phyloP scores from a whole-genome alignment of 768 basidiomycete genomes.

The Lactarius psammicola region DNA sequence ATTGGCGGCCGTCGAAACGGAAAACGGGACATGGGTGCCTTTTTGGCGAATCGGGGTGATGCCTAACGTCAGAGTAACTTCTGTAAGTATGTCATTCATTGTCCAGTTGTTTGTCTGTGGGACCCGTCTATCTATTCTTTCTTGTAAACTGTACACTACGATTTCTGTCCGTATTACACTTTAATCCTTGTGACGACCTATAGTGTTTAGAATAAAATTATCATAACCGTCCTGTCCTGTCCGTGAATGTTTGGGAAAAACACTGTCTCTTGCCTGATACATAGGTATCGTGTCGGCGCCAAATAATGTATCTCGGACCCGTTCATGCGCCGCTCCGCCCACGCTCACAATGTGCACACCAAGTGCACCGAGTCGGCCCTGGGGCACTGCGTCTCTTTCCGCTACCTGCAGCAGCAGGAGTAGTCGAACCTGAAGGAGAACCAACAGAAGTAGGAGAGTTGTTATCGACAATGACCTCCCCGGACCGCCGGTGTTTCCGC shows the following conservation, averaged over 20 bases:
- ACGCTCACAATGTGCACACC: constrained; percentile 18
- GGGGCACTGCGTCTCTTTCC: neutral
- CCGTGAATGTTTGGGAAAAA: neutral
- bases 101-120: neutral
- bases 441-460: too few species aligned
- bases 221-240: neutral
- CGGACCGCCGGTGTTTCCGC: constrained; percentile 15
- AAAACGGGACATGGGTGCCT: constrained; percentile 24
- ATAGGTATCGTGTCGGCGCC: neutral
- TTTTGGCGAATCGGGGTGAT: constrained; percentile 23
- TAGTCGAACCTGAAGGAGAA: neutral
- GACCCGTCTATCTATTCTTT: neutral
- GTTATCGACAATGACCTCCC: constrained; percentile 1
- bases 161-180: neutral
- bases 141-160: constrained; percentile 1
- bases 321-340: neutral
- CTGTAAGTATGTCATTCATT: neutral
- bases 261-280: neutral
- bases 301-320: neutral
- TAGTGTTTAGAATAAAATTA: neutral
- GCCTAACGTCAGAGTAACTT: neutral
- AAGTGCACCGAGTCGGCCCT: neutral
- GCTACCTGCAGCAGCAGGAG: neutral
- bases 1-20: constrained; percentile 19
- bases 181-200: neutral